Evolutionary conservation across 2,329 filamentous ascomycete genomes (phyloP).

Genomic region (Coniochaeta sp.): DNA sequence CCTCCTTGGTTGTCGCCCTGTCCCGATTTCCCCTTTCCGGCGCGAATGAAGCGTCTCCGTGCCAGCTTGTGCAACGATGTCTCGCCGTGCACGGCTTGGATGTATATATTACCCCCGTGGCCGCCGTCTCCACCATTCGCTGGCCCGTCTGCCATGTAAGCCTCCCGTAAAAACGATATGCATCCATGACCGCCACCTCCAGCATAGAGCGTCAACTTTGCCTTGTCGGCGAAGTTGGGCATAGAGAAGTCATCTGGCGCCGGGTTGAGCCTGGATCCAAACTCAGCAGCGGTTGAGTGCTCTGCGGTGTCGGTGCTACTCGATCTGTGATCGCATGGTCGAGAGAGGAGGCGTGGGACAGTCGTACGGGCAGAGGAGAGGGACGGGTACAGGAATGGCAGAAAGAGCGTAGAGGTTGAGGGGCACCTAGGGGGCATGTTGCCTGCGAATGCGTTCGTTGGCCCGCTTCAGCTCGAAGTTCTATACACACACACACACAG

Average conservation of each 20-base stretch:
- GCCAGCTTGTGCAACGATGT: conserved; percentile 91
- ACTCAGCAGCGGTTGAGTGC: conserved; percentile 22
- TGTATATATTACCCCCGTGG: conserved; percentile 84
- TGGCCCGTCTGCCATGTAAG: conserved; percentile 80
- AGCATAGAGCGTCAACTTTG: conserved; percentile 67
- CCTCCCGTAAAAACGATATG: conserved; percentile 88
- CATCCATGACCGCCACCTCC: conserved; percentile 86
- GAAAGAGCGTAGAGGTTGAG: conserved; percentile 26
- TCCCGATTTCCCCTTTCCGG: conserved; percentile 69
- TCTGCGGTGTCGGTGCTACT: conserved; percentile 20
- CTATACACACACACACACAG: too few relatives aligned
- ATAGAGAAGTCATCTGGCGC: conserved; percentile 75
- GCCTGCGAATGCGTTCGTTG: background rate
- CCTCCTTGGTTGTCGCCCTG: conserved; percentile 69
- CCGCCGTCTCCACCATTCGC: conserved; percentile 94
- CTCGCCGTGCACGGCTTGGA: conserved; percentile 85
- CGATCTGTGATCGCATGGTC: conserved; percentile 8
- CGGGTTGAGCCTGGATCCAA: conserved; percentile 64
- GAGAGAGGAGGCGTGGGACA: conserved; percentile 13
- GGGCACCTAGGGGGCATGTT: conserved; percentile 35
- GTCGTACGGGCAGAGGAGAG: conserved; percentile 25
- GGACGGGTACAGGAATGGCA: conserved; percentile 45
- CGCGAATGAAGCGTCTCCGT: conserved; percentile 65
- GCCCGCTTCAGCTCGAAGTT: background rate
- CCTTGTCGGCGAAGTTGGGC: conserved; percentile 81